Evolutionary conservation across 208 protist genomes (phyloP).

Genomic region (Trypanosoma scelopori): DNA sequence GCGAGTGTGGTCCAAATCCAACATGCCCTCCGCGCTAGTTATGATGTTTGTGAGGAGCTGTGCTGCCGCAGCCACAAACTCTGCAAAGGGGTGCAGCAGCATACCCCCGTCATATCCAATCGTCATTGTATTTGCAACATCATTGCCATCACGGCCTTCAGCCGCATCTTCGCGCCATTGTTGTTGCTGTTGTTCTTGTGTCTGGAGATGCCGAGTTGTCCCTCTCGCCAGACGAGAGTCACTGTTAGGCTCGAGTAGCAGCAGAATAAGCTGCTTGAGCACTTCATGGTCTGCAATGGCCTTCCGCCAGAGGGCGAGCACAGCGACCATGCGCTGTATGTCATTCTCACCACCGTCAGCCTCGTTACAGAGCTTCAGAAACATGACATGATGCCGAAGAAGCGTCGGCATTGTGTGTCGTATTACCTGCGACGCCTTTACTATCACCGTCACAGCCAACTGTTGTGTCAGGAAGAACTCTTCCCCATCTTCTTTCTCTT

Average conservation of each 20-base stretch:
- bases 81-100: slow-evolving; percentile 15
- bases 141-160: not conserved
- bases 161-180: not conserved
- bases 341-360: slow-evolving; percentile 11
- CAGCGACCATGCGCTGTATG: slow-evolving; percentile 22
- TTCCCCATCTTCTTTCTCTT: slow-evolving; percentile 22
- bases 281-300: slow-evolving; percentile 31
- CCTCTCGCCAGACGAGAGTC: slow-evolving; percentile 1
- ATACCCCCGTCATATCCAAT: not conserved
- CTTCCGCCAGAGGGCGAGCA: slow-evolving; percentile 43
- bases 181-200: slow-evolving; percentile 3
- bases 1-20: slow-evolving; percentile 3
- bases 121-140: not conserved
- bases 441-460: slow-evolving; percentile 28
- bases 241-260: slow-evolving; percentile 1
- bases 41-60: slow-evolving; percentile 24
- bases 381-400: slow-evolving; percentile 31
- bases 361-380: slow-evolving; percentile 28
- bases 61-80: slow-evolving; percentile 16
- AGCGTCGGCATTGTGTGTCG: slow-evolving; percentile 31
- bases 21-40: slow-evolving; percentile 4
- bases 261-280: slow-evolving; percentile 28
- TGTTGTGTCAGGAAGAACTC: slow-evolving; percentile 38
- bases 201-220: not conserved
- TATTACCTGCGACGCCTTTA: slow-evolving; percentile 28